Percentiles rank a stretch among this genome's conserved stretches.
Evolutionary conservation across 768 basidiomycete species (phyloP).

Genomic region (Sarcodon aspratus): DNA sequence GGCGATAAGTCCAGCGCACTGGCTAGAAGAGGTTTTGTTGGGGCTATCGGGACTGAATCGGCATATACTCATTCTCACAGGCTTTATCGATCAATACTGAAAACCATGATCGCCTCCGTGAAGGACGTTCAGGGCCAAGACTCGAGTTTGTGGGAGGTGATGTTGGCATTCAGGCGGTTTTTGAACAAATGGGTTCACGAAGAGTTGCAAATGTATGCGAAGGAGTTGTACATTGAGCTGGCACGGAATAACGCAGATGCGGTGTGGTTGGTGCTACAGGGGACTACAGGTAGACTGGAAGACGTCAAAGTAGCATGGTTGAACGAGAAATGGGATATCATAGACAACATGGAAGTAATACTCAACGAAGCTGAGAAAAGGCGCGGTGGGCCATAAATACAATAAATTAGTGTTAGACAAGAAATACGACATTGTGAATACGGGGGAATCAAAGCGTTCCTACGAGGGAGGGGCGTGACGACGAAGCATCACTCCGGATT

Average conservation of each 20-base stretch:
- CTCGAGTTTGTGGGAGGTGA: constrained; percentile 68
- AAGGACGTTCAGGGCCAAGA: constrained; percentile 63
- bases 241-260: constrained; percentile 60
- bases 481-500: constrained; percentile 75
- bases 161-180: constrained; percentile 68
- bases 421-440: too few species aligned
- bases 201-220: constrained; percentile 62
- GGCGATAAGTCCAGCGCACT: constrained; percentile 62
- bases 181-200: constrained; percentile 53
- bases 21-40: constrained; percentile 33
- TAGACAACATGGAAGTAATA: constrained; percentile 20
- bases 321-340: constrained; percentile 54
- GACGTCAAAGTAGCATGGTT: constrained; percentile 33
- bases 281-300: constrained; percentile 32
- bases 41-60: constrained; percentile 49
- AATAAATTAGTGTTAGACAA: not conserved
- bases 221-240: constrained; percentile 51
- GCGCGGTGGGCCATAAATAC: not conserved
- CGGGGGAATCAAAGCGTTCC: not conserved
- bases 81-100: constrained; percentile 64
- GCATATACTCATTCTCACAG: constrained; percentile 77
- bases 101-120: constrained; percentile 59
- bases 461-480: constrained; percentile 43
- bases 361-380: not conserved
- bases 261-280: constrained; percentile 69